A percentile compares a stretch with the other conserved stretches of the same genome.
Conservation (phyloP, 2,329 filamentous ascomycete species). For the Sphaerulina musiva region DNA sequence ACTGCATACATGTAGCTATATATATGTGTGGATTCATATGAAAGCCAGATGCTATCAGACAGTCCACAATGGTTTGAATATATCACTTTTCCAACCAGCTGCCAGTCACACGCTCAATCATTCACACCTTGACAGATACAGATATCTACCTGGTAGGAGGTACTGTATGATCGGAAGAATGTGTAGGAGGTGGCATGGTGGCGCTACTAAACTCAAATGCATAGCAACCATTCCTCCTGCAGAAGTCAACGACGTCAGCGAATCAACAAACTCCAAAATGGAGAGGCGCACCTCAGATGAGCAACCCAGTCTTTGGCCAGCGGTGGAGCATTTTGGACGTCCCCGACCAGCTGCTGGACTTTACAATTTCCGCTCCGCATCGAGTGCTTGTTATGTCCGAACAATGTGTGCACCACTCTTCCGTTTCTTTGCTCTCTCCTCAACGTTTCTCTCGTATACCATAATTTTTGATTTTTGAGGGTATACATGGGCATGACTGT, state of each 20-base stretch:
- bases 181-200: not conserved
- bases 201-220: not conserved
- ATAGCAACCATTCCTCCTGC: constrained; percentile 6
- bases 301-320: not conserved
- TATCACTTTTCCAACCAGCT: not conserved
- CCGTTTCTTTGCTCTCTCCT: not conserved
- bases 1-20: not conserved
- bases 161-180: no score
- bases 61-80: no score
- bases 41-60: not conserved
- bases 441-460: not conserved
- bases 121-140: no score
- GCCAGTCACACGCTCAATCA: not conserved
- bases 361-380: not conserved
- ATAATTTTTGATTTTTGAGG: not conserved
- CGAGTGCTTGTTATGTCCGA: not conserved
- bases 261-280: constrained; percentile 1
- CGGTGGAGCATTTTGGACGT: constrained; percentile 4
- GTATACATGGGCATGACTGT: not conserved
- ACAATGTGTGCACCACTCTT: not conserved
- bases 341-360: not conserved
- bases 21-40: not conserved
- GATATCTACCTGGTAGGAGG: no score
- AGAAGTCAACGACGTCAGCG: constrained; percentile 10
- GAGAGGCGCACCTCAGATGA: not conserved